Conservation (phyloP, 768 basidiomycete species). For the Pleurotus eryngii region DNA sequence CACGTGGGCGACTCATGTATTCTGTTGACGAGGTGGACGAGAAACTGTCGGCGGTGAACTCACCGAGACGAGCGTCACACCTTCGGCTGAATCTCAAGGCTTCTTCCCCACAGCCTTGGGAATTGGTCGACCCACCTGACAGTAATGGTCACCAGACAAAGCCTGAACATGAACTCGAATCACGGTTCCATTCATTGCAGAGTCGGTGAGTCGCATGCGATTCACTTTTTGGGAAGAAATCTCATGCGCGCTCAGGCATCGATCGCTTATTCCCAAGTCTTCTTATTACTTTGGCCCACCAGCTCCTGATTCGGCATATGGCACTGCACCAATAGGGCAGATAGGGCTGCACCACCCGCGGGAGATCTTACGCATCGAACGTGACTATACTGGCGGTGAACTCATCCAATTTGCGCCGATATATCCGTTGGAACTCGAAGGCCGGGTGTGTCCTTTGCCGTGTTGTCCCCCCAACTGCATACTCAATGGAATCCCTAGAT, state of each 20-base stretch:
- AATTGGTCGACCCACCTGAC: slow-evolving; percentile 47
- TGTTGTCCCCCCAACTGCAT: slow-evolving; percentile 3
- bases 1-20: slow-evolving; percentile 22
- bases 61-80: slow-evolving; percentile 36
- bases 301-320: slow-evolving; percentile 72
- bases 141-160: slow-evolving; percentile 33
- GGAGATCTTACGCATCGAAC: slow-evolving; percentile 87
- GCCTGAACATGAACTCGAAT: slow-evolving; percentile 38
- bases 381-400: slow-evolving; percentile 91
- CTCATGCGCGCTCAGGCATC: slow-evolving; percentile 17
- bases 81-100: slow-evolving; percentile 48
- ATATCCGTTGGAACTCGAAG: slow-evolving; percentile 91
- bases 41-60: slow-evolving; percentile 24
- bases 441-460: slow-evolving; percentile 53
- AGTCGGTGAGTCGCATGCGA: slow-evolving; percentile 34
- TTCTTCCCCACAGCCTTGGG: slow-evolving; percentile 67
- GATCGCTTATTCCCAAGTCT: slow-evolving; percentile 67
- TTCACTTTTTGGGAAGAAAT: too few species aligned
- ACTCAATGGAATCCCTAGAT: slow-evolving; percentile 46
- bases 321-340: slow-evolving; percentile 75
- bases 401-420: slow-evolving; percentile 85
- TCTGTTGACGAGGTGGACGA: slow-evolving; percentile 19
- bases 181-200: slow-evolving; percentile 40
- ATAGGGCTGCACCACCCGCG: slow-evolving; percentile 89
- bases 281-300: slow-evolving; percentile 86